Evolutionary conservation across 768 basidiomycete genomes (phyloP).

Genomic region (Suillus sp.): DNA sequence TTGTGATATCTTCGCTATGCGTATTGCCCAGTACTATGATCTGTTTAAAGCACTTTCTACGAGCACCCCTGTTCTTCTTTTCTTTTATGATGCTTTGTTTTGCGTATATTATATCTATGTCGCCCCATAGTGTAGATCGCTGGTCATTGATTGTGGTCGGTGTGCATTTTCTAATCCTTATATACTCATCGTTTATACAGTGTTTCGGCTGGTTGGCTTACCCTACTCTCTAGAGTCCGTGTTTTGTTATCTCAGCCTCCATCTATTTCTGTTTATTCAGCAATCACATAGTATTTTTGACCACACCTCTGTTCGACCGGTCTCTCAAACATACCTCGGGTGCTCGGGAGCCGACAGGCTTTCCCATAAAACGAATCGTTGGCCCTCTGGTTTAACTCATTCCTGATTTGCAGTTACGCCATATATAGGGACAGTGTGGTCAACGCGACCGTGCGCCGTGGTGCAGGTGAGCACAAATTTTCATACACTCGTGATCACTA

Average conservation of each 20-base stretch:
- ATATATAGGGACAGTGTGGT: not conserved
- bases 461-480: not conserved
- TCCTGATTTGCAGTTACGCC: not conserved
- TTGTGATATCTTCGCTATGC: slow-evolving; percentile 28
- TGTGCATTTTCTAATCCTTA: slow-evolving; percentile 34
- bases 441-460: not conserved
- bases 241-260: not conserved
- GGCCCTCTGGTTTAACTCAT: not conserved
- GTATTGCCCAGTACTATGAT: slow-evolving; percentile 21
- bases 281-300: slow-evolving; percentile 5
- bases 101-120: slow-evolving; percentile 37
- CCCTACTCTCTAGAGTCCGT: slow-evolving; percentile 2
- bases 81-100: slow-evolving; percentile 25
- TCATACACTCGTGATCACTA: not conserved
- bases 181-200: slow-evolving; percentile 38
- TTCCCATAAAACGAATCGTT: not conserved
- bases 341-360: not conserved
- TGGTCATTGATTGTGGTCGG: slow-evolving; percentile 20
- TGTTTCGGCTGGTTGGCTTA: slow-evolving; percentile 5
- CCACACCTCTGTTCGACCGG: not conserved
- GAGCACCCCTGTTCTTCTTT: not conserved
- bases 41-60: slow-evolving; percentile 16
- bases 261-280: slow-evolving; percentile 4
- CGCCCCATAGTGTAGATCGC: slow-evolving; percentile 33
- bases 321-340: not conserved